Base-by-base conservation (phyloP, 2,329 filamentous ascomycete genomes). In the Alternaria solani region DNA sequence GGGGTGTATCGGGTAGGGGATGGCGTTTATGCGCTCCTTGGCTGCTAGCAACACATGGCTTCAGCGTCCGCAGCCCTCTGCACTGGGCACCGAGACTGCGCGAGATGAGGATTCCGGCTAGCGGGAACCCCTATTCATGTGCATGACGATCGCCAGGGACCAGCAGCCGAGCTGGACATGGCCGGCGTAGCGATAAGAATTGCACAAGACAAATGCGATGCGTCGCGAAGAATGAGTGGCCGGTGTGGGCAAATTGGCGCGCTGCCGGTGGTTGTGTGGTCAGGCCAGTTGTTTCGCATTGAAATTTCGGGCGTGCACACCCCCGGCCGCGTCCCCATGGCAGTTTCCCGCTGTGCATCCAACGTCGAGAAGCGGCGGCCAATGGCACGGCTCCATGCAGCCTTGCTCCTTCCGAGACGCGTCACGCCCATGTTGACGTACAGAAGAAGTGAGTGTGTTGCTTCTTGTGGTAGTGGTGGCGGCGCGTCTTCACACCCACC, bases 21-120 rank as follows among this genome's bases (percentile, higher is more conserved):
- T 58, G 57, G 59, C 54, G 57, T 66, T 64, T 34, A 67, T 66
- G 66, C 63, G 57, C 51, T 36, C 30, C 46, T 25, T 43, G 42
- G 8, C 25, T 42, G 32, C 39, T 32, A 42, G 55, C 38, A 52
- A 55, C 43, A 36, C 42, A 41, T 56, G 64, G 23, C 51, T 46
- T 49, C 34, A 61, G 49, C 56, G 52, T 36, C 44, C 26, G 38
- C 55, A 57, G 59, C 58, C 52, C 38, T 41, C 59, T 59, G 43
- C 44, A 26, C 43, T 30, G 53, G 43, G 43, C 39, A 43, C 63
- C 59, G 48, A 57, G 41, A 57, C 58, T 28, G 39, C 48, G 60
- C 30, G 60, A 34, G 64, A 57, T 53, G 64, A 49, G 46, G 7
- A 69, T 66, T 66, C 51, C 57, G 39, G 42, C 52, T 59, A 59